phyloP scores from a whole-genome alignment of 306 rosid species.

The Psophocarpus tetragonolobus region DNA sequence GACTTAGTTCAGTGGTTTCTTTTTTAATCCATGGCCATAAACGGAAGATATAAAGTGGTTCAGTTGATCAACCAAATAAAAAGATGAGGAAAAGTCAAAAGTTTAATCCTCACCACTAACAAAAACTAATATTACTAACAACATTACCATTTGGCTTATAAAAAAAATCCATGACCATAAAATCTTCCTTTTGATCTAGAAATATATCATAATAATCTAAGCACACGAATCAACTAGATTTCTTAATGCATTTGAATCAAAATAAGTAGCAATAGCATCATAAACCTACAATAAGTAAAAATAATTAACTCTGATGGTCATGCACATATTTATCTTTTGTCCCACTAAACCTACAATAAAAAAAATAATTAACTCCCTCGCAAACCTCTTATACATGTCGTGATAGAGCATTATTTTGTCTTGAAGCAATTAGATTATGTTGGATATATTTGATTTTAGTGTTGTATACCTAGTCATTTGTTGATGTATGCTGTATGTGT shows the following conservation, averaged over 20 bases:
- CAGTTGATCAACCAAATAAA: too few relatives aligned
- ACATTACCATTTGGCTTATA: too few relatives aligned
- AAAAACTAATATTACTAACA: too few relatives aligned
- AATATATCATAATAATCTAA: not conserved
- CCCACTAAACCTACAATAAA: not conserved
- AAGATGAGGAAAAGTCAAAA: too few relatives aligned
- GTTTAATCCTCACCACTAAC: too few relatives aligned
- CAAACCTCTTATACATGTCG: not conserved
- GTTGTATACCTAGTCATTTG: not conserved
- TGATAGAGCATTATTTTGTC: not conserved
- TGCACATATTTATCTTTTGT: not conserved
- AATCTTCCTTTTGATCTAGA: not conserved
- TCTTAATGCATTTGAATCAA: not conserved
- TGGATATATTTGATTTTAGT: not conserved
- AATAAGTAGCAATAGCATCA: not conserved
- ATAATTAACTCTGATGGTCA: not conserved
- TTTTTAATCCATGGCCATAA: not conserved
- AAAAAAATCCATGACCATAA: not conserved
- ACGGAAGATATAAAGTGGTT: too few relatives aligned
- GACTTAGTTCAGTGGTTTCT: not conserved
- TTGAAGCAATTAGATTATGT: not conserved
- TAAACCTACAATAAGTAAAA: not conserved
- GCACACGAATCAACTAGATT: not conserved
- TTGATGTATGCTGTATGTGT: not conserved
- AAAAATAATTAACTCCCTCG: not conserved